A percentile compares a stretch with the other conserved stretches of the same genome.
These are phyloP conservation scores for Ophiostoma ips DNA, from an alignment of 2,329 filamentous ascomycete genomes.

Conservation along the genomic window DNA sequence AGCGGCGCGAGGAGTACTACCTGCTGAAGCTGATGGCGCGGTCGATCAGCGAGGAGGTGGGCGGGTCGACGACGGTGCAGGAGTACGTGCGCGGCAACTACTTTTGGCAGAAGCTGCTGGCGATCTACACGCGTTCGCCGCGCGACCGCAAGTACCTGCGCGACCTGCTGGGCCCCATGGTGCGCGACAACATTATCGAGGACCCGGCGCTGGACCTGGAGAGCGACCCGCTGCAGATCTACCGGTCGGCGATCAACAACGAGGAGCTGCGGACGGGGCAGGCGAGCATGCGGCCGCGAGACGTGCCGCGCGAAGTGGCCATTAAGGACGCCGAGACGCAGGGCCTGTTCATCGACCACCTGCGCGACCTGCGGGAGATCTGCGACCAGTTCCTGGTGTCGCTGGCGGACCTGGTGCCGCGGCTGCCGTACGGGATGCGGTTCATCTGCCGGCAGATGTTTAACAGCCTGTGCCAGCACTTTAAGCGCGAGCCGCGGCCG, in stretches of 20 bases:
- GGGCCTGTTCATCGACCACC: conserved; percentile 81
- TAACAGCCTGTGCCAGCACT: conserved; percentile 60
- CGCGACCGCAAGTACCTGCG: conserved; percentile 85
- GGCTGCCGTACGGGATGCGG: conserved; percentile 85
- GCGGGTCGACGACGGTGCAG: conserved; percentile 56
- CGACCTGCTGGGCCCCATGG: conserved; percentile 69
- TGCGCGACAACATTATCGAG: conserved; percentile 85
- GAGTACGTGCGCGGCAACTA: conserved; percentile 83
- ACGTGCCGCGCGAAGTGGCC: conserved; percentile 83
- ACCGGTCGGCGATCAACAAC: conserved; percentile 89
- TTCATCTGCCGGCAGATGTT: conserved; percentile 81
- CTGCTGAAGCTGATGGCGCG: conserved; percentile 74
- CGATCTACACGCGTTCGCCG: conserved; percentile 80
- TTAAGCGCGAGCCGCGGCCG: conserved; percentile 64
- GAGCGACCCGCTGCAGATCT: conserved; percentile 95
- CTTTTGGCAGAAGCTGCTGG: conserved; percentile 81
- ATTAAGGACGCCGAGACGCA: conserved; percentile 91
- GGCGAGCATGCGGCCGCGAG: conserved; percentile 64
- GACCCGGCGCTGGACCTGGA: conserved; percentile 84
- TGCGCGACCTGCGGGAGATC: conserved; percentile 87
- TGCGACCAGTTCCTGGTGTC: conserved; percentile 77
- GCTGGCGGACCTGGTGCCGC: conserved; percentile 69
- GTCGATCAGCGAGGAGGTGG: conserved; percentile 76
- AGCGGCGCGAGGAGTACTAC: conserved; percentile 93
- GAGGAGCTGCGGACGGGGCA: conserved; percentile 87